A percentile compares a stretch with the other conserved stretches of the same genome.
These are phyloP conservation scores for Nakataea oryzae DNA, from an alignment of 2,329 filamentous ascomycete species.

Conservation along the genomic window DNA sequence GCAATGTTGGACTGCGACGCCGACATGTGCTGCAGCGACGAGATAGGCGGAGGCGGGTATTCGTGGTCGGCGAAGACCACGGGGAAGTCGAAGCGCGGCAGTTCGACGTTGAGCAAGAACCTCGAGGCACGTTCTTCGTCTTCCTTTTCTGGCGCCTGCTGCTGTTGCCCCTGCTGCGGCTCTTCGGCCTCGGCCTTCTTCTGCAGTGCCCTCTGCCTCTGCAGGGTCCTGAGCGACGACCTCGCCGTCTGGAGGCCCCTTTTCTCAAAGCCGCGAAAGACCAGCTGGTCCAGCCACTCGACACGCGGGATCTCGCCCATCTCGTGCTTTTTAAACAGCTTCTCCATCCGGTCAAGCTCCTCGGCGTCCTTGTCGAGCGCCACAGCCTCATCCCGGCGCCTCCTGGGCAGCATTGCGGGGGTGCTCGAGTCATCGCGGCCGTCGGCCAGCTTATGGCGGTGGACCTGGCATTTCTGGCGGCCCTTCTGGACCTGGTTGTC, in stretches of 20 bases:
- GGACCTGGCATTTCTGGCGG: constrained; percentile 79
- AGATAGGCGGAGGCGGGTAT: constrained; percentile 77
- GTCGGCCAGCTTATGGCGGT: constrained; percentile 75
- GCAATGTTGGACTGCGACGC: constrained; percentile 58
- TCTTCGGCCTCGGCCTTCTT: constrained; percentile 18
- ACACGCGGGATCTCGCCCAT: constrained; percentile 91
- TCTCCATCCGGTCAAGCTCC: constrained; percentile 82
- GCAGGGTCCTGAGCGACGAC: constrained; percentile 48
- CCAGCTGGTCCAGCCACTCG: constrained; percentile 91
- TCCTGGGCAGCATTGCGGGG: constrained; percentile 53
- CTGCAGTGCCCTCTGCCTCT: constrained; percentile 28
- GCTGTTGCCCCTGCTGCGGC: constrained; percentile 14
- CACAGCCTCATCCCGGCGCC: constrained; percentile 31
- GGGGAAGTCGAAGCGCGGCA: constrained; percentile 91
- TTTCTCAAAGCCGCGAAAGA: constrained; percentile 84
- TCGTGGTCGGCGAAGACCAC: constrained; percentile 92
- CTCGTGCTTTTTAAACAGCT: constrained; percentile 91
- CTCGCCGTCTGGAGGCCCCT: constrained; percentile 54
- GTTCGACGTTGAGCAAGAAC: constrained; percentile 80
- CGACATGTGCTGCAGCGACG: constrained; percentile 56
- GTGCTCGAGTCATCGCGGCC: constrained; percentile 73
- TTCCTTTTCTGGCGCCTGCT: constrained; percentile 21
- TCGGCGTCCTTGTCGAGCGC: constrained; percentile 60
- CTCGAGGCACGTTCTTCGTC: constrained; percentile 39
- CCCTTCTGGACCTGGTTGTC: constrained; percentile 89